Evolutionary conservation across 2,329 filamentous ascomycete genomes (phyloP).

Genomic region (Colletotrichum melonis): DNA sequence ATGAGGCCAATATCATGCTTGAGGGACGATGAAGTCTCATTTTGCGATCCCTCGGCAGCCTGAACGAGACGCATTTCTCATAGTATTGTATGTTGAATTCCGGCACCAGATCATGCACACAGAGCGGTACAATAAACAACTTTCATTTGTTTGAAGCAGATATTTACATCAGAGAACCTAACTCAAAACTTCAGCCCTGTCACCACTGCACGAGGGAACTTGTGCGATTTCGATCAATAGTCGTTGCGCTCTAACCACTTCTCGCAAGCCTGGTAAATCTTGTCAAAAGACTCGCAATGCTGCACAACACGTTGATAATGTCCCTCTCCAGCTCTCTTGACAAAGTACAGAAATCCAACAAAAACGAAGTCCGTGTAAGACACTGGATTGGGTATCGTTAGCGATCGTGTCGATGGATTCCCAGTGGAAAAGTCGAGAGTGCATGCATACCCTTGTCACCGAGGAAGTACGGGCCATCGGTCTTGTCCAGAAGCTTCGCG

Average conservation of each 20-base stretch:
- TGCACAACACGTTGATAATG: conserved; percentile 51
- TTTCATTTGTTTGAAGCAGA: too few species aligned
- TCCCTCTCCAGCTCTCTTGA: conserved; percentile 49
- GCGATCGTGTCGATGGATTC: too few species aligned
- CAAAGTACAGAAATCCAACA: conserved; percentile 59
- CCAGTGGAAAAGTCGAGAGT: not conserved
- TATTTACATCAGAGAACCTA: too few species aligned
- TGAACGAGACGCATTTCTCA: too few species aligned
- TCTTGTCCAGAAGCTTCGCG: conserved; percentile 63
- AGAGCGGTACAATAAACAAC: too few species aligned
- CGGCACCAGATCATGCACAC: too few species aligned
- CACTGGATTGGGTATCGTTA: not conserved
- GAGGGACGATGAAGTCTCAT: not conserved
- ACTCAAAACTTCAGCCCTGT: too few species aligned
- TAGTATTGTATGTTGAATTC: not conserved
- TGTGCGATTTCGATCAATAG: not conserved
- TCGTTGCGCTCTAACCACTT: conserved; percentile 22
- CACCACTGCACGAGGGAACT: too few species aligned
- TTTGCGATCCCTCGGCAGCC: not conserved
- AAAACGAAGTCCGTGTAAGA: conserved; percentile 69
- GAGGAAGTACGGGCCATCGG: conserved; percentile 70
- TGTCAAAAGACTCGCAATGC: conserved; percentile 3
- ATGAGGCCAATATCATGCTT: conserved; percentile 20
- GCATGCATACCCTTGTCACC: conserved; percentile 61
- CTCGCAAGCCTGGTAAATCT: conserved; percentile 22